Evolutionary conservation across 2,329 filamentous ascomycete genomes (phyloP).

Genomic region (Paecilomyces dactylethromorphus): DNA sequence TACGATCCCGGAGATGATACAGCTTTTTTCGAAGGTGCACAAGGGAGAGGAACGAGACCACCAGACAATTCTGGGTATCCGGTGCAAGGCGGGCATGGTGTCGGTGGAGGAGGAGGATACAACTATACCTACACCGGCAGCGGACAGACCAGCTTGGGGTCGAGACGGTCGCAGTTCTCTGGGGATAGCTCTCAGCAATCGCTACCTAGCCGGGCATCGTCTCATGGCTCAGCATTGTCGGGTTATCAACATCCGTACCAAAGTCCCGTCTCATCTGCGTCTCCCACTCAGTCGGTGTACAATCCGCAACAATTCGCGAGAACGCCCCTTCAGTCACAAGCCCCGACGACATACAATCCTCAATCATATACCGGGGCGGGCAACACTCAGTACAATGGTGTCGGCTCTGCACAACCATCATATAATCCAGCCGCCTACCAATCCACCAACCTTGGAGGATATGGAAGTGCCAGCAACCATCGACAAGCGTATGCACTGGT

Average conservation of each 20-base stretch:
- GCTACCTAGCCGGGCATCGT: conserved; percentile 33
- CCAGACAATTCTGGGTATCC: conserved; percentile 29
- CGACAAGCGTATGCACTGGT: conserved; percentile 11
- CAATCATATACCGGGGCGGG: conserved; percentile 46
- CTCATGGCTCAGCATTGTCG: conserved; percentile 34
- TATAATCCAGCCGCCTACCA: conserved; percentile 48
- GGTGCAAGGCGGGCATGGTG: conserved; percentile 29
- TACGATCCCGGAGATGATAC: conserved; percentile 72
- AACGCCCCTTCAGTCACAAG: conserved; percentile 39
- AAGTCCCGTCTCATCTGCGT: conserved; percentile 21
- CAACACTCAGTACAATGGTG: conserved; percentile 18
- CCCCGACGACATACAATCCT: conserved; percentile 61
- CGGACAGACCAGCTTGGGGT: conserved; percentile 24
- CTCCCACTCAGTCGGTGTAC: conserved; percentile 47
- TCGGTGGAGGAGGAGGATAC: conserved; percentile 32
- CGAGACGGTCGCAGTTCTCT: conserved; percentile 29
- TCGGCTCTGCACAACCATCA: conserved; percentile 30
- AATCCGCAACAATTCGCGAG: conserved; percentile 57
- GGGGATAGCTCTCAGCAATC: conserved; percentile 27
- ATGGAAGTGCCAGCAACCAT: conserved; percentile 20
- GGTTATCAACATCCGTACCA: conserved; percentile 50
- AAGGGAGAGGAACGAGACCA: conserved; percentile 21
- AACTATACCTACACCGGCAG: conserved; percentile 16
- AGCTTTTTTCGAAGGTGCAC: conserved; percentile 39
- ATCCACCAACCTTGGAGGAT: conserved; percentile 21